phyloP scores from a whole-genome alignment of 108 stramenopile species.

The Fragilaria radians region DNA sequence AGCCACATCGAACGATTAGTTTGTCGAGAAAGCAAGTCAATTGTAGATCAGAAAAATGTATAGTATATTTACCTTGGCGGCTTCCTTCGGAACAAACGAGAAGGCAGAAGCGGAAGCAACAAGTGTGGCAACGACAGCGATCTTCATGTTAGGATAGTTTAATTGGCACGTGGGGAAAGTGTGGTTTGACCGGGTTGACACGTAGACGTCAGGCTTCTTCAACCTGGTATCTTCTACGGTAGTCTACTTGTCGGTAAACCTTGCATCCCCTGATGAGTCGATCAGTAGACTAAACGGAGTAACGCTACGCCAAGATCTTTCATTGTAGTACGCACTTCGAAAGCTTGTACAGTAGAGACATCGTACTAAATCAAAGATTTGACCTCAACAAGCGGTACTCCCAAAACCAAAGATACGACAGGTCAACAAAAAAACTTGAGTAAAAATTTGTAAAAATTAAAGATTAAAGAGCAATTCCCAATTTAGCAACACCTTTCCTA shows the following conservation, averaged over 20 bases:
- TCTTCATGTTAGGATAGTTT: slow-evolving; percentile 56
- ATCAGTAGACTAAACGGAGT: not conserved
- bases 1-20: no score
- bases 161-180: not conserved
- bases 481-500: no score
- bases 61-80: not conserved
- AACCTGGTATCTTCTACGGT: not conserved
- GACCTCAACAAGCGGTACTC: no score
- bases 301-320: not conserved
- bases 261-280: not conserved
- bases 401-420: no score
- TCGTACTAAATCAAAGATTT: not conserved
- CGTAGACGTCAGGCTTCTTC: not conserved
- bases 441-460: no score
- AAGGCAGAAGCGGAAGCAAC: slow-evolving; percentile 69
- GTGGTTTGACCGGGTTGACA: not conserved
- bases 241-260: not conserved
- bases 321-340: not conserved
- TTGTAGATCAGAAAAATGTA: no score
- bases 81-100: slow-evolving; percentile 22
- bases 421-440: no score
- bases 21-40: no score
- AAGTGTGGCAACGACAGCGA: slow-evolving; percentile 68
- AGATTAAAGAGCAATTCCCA: no score
- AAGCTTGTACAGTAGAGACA: not conserved